Percentiles rank a stretch among this genome's conserved stretches.
Conservation (phyloP, 768 basidiomycete species). For the Mycena rosella region DNA sequence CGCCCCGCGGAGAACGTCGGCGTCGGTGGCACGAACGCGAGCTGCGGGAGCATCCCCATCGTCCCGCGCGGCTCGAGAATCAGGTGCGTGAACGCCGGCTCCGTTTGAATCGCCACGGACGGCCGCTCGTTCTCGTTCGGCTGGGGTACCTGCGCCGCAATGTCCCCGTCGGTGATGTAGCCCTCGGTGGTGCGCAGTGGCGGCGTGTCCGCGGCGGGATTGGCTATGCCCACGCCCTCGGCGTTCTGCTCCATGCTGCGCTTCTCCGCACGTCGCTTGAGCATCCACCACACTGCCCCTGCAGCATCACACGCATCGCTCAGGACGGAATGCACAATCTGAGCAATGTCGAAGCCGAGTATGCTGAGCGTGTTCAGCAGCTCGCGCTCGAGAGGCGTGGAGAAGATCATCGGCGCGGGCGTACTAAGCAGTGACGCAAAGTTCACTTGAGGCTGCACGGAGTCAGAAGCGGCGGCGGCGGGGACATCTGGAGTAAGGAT, state of each 20-base stretch:
- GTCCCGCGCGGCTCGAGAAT: conserved; percentile 42
- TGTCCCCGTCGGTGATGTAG: conserved; percentile 1
- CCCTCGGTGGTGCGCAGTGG: not conserved
- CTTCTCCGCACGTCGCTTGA: conserved; percentile 83
- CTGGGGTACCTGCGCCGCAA: not conserved
- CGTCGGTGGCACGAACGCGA: conserved; percentile 84
- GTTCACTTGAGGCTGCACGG: conserved; percentile 50
- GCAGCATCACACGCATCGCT: conserved; percentile 93
- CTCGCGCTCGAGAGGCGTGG: conserved; percentile 83
- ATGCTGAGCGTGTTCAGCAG: conserved; percentile 79
- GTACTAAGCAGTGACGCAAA: conserved; percentile 73
- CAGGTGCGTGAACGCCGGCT: conserved; percentile 43
- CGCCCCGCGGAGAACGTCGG: conserved; percentile 65
- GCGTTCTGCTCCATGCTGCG: conserved; percentile 53
- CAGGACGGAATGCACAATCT: conserved; percentile 94
- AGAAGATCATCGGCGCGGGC: conserved; percentile 87
- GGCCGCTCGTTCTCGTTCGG: conserved; percentile 29
- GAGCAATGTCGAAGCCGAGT: conserved; percentile 93
- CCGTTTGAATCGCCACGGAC: conserved; percentile 62
- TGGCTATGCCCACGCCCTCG: conserved; percentile 13
- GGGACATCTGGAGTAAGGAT: conserved; percentile 50
- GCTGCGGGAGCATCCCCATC: conserved; percentile 62
- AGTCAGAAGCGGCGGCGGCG: conserved; percentile 56
- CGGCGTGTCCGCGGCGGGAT: conserved; percentile 17
- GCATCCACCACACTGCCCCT: conserved; percentile 97